Percentiles rank a stretch among this genome's conserved stretches.
Evolutionary conservation across 1,139 yeast genomes (phyloP).

Genomic region (Diutina ranongensis): DNA sequence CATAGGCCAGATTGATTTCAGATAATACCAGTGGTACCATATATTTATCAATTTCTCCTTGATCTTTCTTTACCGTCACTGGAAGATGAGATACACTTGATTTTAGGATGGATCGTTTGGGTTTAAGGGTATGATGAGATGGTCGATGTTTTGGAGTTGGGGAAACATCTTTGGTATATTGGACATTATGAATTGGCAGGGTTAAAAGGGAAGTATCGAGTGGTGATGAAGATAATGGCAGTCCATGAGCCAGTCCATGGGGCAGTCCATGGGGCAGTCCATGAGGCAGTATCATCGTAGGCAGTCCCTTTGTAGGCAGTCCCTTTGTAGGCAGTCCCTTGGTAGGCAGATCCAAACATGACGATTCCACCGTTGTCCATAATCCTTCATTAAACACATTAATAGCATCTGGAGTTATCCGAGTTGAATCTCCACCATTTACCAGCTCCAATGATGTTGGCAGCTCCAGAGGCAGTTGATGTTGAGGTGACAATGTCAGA

Average conservation of each 20-base stretch:
- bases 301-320: background rate
- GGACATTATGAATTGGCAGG: background rate
- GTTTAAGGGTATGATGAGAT: conserved; percentile 30
- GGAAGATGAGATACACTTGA: background rate
- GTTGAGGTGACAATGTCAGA: background rate
- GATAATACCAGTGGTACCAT: conserved; percentile 1
- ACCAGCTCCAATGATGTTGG: conserved; percentile 1
- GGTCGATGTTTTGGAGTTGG: conserved; percentile 31
- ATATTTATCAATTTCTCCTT: background rate
- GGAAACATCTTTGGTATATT: background rate
- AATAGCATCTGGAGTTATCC: background rate
- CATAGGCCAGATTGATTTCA: conserved; percentile 4
- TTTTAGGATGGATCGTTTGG: conserved; percentile 31
- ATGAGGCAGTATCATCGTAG: background rate
- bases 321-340: background rate
- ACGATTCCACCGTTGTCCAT: conserved; percentile 10
- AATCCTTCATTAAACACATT: conserved; percentile 11
- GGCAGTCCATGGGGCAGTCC: background rate
- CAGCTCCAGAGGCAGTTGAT: conserved; percentile 6
- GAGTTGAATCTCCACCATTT: too few relatives aligned
- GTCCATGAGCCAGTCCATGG: background rate
- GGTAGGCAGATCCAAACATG: conserved; percentile 2
- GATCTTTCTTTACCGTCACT: background rate
- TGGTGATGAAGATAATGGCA: background rate
- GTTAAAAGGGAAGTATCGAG: too few relatives aligned